Percentiles rank a stretch among this genome's conserved stretches.
Evolutionary conservation across 1,284 basidiomycete species (phyloP).

Genomic region (Ustilago vetiveriae): DNA sequence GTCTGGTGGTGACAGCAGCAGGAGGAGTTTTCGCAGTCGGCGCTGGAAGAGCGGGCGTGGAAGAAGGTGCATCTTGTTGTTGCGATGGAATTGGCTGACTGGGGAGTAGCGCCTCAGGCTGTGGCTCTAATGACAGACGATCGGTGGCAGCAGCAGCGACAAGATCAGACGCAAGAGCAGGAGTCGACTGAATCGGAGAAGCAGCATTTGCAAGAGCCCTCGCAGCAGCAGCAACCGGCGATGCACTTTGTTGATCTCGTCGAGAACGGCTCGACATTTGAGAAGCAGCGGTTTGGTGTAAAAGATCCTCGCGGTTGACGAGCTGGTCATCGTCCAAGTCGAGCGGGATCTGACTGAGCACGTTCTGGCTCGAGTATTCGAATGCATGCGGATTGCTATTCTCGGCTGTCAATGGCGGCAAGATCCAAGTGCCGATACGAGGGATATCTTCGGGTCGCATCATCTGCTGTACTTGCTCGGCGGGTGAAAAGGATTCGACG

Average conservation of each 20-base stretch:
- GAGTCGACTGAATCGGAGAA: constrained; percentile 23
- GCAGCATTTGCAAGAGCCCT: not conserved
- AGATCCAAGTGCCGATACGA: constrained; percentile 29
- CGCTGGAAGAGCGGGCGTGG: constrained; percentile 18
- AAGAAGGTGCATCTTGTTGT: constrained; percentile 11
- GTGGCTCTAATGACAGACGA: not conserved
- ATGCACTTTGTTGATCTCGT: not conserved
- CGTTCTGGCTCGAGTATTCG: constrained; percentile 21
- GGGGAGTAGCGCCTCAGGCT: not conserved
- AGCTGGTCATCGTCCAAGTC: not conserved
- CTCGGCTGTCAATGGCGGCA: constrained; percentile 30
- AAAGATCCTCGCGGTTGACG: not conserved
- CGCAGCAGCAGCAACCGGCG: not conserved
- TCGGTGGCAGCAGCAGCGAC: not conserved
- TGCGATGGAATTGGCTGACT: constrained; percentile 28
- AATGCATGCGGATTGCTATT: constrained; percentile 21
- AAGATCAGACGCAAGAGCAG: constrained; percentile 2
- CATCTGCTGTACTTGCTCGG: constrained; percentile 1
- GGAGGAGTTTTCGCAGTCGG: too few species aligned
- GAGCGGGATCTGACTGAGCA: constrained; percentile 35
- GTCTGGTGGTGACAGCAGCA: not conserved
- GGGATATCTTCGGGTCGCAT: constrained; percentile 24
- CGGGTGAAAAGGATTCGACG: constrained; percentile 35
- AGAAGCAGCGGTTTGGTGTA: not conserved
- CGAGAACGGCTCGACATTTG: constrained; percentile 4